Conservation (phyloP, 2,329 filamentous ascomycete species). For the Epichloe amarillans region DNA sequence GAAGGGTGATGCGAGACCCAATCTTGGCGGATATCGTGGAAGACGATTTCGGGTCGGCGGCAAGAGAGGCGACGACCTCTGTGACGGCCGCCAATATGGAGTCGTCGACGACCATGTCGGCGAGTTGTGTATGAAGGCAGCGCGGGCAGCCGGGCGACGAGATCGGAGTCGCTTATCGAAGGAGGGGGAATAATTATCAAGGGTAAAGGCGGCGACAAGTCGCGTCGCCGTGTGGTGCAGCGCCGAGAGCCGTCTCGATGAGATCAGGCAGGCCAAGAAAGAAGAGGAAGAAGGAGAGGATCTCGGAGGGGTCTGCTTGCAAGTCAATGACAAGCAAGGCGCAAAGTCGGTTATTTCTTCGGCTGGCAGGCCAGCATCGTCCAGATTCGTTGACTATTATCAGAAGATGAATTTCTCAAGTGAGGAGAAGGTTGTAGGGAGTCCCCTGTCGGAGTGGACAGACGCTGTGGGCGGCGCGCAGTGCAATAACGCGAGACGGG, state of each 20-base stretch:
- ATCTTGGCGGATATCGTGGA: conserved; percentile 26
- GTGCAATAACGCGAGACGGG: background rate
- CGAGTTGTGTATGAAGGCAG: conserved; percentile 14
- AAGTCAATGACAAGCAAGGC: background rate
- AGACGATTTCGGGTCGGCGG: conserved; percentile 27
- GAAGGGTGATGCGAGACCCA: conserved; percentile 50
- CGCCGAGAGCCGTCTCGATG: background rate
- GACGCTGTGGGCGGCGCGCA: background rate
- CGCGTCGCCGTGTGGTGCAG: conserved; percentile 1
- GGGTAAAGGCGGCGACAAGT: background rate
- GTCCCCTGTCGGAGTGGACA: background rate
- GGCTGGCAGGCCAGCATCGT: conserved; percentile 3
- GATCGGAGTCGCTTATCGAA: background rate
- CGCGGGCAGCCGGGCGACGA: background rate
- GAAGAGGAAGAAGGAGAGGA: background rate
- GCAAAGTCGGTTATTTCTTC: background rate
- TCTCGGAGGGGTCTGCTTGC: background rate
- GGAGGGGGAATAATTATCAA: background rate
- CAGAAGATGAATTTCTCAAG: background rate
- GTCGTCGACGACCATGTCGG: conserved; percentile 34
- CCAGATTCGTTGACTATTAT: background rate
- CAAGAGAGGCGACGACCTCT: conserved; percentile 40
- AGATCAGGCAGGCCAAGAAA: conserved; percentile 1
- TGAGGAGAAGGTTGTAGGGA: background rate
- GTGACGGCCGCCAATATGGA: conserved; percentile 39